Percentiles rank a stretch among this genome's conserved stretches.
Conservation (phyloP, 2,329 filamentous ascomycete species). For the Dactylellina sp. region DNA sequence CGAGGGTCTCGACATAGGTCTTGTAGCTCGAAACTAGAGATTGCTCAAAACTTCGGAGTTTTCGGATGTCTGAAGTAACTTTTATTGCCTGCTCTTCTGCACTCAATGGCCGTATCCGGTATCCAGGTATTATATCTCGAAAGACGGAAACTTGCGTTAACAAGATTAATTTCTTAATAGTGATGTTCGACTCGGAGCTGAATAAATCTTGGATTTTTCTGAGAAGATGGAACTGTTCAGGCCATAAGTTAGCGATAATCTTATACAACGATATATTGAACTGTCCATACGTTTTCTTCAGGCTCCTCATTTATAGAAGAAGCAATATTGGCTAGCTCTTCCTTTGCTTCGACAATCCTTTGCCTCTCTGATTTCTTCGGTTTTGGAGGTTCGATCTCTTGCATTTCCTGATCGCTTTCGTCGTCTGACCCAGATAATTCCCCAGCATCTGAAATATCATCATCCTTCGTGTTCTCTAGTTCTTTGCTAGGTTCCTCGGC, state of each 20-base stretch:
- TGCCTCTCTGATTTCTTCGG: slow-evolving; percentile 78
- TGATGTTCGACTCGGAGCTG: slow-evolving; percentile 67
- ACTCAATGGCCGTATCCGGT: slow-evolving; percentile 84
- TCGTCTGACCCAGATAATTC: slow-evolving; percentile 4
- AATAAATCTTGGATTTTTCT: slow-evolving; percentile 58
- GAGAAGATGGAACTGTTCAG: slow-evolving; percentile 37
- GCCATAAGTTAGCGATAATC: slow-evolving; percentile 3
- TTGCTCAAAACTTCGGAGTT: slow-evolving; percentile 85
- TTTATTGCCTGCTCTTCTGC: slow-evolving; percentile 82
- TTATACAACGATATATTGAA: background rate
- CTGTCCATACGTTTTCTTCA: slow-evolving; percentile 79
- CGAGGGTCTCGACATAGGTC: slow-evolving; percentile 80
- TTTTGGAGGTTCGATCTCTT: slow-evolving; percentile 67
- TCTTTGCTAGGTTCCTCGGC: slow-evolving; percentile 42
- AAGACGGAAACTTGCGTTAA: slow-evolving; percentile 90
- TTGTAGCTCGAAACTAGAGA: slow-evolving; percentile 87
- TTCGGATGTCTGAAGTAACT: slow-evolving; percentile 90
- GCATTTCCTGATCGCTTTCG: slow-evolving; percentile 52
- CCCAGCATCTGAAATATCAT: slow-evolving; percentile 9
- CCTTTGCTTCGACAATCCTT: slow-evolving; percentile 87
- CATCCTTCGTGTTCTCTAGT: slow-evolving; percentile 29
- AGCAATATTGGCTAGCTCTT: slow-evolving; percentile 88
- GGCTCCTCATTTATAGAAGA: slow-evolving; percentile 87
- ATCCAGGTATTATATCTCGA: slow-evolving; percentile 96
- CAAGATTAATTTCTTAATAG: slow-evolving; percentile 86